These are phyloP conservation scores for Alternaria rosae DNA, from an alignment of 2,329 filamentous ascomycete species.

Conservation along the genomic window DNA sequence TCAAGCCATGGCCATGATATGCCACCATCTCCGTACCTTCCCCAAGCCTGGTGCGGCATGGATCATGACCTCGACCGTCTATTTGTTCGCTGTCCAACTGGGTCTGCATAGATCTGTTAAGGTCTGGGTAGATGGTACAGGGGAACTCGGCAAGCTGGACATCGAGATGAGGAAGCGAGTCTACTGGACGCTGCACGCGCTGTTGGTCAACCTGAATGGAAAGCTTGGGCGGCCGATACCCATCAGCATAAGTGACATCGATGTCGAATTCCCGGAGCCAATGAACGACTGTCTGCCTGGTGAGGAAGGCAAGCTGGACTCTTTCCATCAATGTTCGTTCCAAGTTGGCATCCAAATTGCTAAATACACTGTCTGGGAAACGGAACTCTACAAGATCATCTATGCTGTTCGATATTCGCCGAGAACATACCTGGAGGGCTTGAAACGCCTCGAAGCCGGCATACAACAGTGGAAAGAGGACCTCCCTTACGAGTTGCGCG, in stretches of 20 bases:
- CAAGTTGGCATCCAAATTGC: constrained; percentile 71
- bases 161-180: constrained; percentile 79
- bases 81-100: constrained; percentile 75
- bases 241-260: constrained; percentile 76
- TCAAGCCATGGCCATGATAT: constrained; percentile 77
- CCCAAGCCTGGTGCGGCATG: constrained; percentile 80
- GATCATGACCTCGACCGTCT: constrained; percentile 69
- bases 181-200: constrained; percentile 75
- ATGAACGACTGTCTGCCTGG: constrained; percentile 75
- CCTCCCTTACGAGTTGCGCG: constrained; percentile 68
- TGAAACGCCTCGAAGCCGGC: constrained; percentile 71
- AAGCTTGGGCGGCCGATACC: constrained; percentile 81
- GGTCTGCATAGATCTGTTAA: constrained; percentile 77
- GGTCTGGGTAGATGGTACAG: constrained; percentile 58
- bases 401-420: constrained; percentile 73
- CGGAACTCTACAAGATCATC: constrained; percentile 79
- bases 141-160: constrained; percentile 63
- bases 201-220: constrained; percentile 74
- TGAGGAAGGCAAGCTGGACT: constrained; percentile 55
- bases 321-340: constrained; percentile 68
- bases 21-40: constrained; percentile 75
- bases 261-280: constrained; percentile 76
- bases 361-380: constrained; percentile 70
- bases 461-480: constrained; percentile 69
- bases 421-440: constrained; percentile 67